Evolutionary conservation across 2,329 filamentous ascomycete genomes (phyloP), one percentile per base, ranked within the genome.

Genomic region (Thermoascus crustaceus): DNA sequence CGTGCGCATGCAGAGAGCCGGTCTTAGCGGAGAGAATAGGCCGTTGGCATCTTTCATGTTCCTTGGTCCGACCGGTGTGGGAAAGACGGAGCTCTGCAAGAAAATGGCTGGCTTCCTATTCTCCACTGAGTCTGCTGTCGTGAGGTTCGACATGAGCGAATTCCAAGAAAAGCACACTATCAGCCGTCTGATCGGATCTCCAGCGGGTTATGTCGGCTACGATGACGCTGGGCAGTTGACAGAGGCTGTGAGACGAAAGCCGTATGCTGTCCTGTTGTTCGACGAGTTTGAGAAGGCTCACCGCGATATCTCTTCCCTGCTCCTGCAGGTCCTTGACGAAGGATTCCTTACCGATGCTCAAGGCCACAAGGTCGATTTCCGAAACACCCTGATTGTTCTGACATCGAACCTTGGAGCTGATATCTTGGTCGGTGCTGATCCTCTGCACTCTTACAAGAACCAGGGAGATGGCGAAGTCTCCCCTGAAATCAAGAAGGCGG

Each of bases 201-300:
- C 91, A 0, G 89, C 91, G 4, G 89, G 89, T 14, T 96, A 96
- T 54, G 84, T 96, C 17, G 91, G 91, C 7, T 96, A 96, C 54
- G 91, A 98, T 30, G 91, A 96, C 54, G 88, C 89, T 3, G 91
- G 91, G 1, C 91, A 96, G 61, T 73, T 98, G 7, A 96, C 91
- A 1, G 91, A 98, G 64, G 88, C 89, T 4, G 87, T 98, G 3
- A 78, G 91, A 38, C 76, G 91, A 40, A 96, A 96, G 60, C 91
- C 91, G 0, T 96, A 96, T 49, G 88, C 89, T 0, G 86, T 98
- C 0, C 72, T 98, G 0, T 72, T 98, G 2, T 94, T 98, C 49
- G 91, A 98, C 57, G 91, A 96, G 57, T 96, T 95, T 49, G 91
- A 98, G 57, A 96, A 98, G 58, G 91, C 89, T 0, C 91, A 96